Base-by-base conservation (phyloP, 371 early-diverging fungal species). In the Mucor ambiguus region DNA sequence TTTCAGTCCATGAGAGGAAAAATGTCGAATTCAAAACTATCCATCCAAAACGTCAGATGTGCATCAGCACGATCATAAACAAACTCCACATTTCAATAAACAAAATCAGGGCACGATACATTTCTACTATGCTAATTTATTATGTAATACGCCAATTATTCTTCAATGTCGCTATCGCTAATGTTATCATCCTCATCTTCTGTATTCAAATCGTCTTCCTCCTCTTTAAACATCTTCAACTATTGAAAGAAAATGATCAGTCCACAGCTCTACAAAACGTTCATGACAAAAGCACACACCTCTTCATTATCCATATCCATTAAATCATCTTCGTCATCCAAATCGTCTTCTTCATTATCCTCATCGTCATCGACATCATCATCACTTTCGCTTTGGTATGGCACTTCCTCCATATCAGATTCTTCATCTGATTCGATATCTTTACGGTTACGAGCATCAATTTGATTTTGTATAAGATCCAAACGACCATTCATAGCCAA, bases 391-490 rank as follows among this genome's bases (percentile, higher is more conserved):
- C 73, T 78, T 43, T 79, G 72, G 44, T 71, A 71, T 58, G 78
- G 85, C 8, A 71, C 71, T 10, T 78, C 81, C 18, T 66, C 66
- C 52, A 58, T 61, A 1, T 69, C 78, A 0, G 63, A 68, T 10
- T 77, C 80, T 0, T 74, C 76, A 0, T 71, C 78, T 0, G 77
- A 77, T 6, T 67, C 74, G 0, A 81, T 84, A 8, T 78, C 83
- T 49, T 68, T 75, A 55, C 73, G 73, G 49, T 71, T 73, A 58
- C 86, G 80, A 71, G 85, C 72, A 60, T 83, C 83, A 59, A 89
- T 85, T 77, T 91, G 92, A 38, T 75, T 78, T 72, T 86, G 81
- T 4, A 90, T 83, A 76, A 93, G 72, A 54, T 91, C 92, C 28
- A 93, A 77, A 16, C 92, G 83, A 22, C 93, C 93, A 38, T 79